A percentile compares a stretch with the other conserved stretches of the same genome.
Conservation (phyloP, 345 rosid species). For the Gossypium herbaceum region DNA sequence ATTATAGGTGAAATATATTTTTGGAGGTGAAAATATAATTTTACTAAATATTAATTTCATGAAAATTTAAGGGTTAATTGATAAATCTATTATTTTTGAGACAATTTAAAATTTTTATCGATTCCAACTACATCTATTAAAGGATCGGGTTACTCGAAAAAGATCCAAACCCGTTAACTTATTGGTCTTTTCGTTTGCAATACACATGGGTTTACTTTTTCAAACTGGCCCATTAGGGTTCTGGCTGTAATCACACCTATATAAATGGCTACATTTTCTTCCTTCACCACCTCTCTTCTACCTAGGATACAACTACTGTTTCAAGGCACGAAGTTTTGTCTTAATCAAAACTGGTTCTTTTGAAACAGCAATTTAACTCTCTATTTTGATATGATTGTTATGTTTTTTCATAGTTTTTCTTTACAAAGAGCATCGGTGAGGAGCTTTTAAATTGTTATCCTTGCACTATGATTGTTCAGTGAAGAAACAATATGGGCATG, state of each 20-base stretch:
- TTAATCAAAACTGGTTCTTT: background rate
- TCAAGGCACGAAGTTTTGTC: background rate
- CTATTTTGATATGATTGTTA: background rate
- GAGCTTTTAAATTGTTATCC: constrained; percentile 39
- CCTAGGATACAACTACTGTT: background rate
- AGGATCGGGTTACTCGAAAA: too few relatives aligned
- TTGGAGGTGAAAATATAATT: too few relatives aligned
- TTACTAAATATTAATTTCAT: too few relatives aligned
- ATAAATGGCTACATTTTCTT: background rate
- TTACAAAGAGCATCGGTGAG: constrained; percentile 8
- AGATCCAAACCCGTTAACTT: too few relatives aligned
- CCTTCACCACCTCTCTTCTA: background rate
- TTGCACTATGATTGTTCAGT: constrained; percentile 61
- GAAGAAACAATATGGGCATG: constrained; percentile 50
- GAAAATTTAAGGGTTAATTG: too few relatives aligned
- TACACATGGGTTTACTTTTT: background rate
- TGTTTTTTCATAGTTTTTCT: background rate
- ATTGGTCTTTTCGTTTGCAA: too few relatives aligned
- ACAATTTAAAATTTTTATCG: too few relatives aligned
- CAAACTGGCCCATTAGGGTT: background rate
- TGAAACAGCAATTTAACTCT: background rate
- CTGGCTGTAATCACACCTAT: background rate
- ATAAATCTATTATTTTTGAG: too few relatives aligned
- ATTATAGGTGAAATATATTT: too few relatives aligned
- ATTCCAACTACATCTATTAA: too few relatives aligned